phyloP scores from a whole-genome alignment of 305 asterid species.

The Solanum hybrid region DNA sequence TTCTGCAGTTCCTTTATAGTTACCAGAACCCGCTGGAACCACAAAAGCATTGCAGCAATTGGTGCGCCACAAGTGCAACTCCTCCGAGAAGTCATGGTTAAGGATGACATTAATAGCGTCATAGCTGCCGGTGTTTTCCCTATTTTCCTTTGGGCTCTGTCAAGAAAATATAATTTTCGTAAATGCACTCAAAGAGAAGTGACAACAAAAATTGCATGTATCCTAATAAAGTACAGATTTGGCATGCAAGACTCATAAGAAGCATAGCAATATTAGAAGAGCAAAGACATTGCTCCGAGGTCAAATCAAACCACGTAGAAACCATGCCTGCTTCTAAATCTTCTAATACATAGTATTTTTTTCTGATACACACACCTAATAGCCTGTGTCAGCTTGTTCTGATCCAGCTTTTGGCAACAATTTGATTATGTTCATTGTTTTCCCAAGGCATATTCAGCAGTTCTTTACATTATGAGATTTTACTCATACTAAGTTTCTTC shows the following conservation, averaged over 20 bases:
- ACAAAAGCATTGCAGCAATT: constrained; percentile 49
- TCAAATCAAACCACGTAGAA: not conserved
- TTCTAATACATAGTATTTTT: not conserved
- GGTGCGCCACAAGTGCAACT: constrained; percentile 56
- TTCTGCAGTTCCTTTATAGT: constrained; percentile 16
- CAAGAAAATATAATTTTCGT: not conserved
- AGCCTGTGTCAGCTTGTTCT: not conserved
- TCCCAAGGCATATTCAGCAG: not conserved
- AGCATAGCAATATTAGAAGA: not conserved
- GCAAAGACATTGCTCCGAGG: not conserved
- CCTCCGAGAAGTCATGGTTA: constrained; percentile 65
- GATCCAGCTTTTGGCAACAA: not conserved
- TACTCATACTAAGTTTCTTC: not conserved
- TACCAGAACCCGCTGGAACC: constrained; percentile 36
- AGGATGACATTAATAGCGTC: constrained; percentile 33
- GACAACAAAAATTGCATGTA: not conserved
- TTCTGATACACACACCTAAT: not conserved
- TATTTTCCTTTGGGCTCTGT: constrained; percentile 29
- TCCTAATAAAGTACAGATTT: not conserved
- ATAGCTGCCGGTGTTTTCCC: constrained; percentile 5
- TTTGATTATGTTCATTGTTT: not conserved
- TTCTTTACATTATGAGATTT: not conserved
- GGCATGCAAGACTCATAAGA: not conserved
- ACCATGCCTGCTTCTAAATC: not conserved
- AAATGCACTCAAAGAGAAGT: not conserved